Evolutionary conservation across 192 early-diverging fungal genomes (phyloP), one percentile per base, ranked within the genome.

Genomic region (Chytriomyces confervae): DNA sequence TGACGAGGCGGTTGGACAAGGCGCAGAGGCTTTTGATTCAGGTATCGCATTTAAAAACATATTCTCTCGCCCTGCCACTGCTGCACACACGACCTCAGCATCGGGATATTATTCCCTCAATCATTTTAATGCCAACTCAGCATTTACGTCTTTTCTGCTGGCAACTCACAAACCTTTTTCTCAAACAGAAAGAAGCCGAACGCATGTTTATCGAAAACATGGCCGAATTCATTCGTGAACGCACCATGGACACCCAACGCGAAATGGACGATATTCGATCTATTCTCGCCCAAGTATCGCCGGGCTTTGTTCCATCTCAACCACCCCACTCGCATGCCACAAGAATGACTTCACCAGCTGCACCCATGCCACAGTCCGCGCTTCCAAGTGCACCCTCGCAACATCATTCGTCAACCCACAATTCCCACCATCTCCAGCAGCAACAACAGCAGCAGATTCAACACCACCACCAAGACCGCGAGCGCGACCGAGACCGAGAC

Each of bases 141-240:
- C 36, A 36, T 36, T 36, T 36, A 36, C 36, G 36, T 36, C 0
- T 36, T 36, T 36, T 36, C 36, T 1, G 24, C 24, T 27, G 24
- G 36, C 36, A 36, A 36, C 36, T 36, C 36, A 36, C 1, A 36
- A 36, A 36, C 36, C 36, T 36, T 36, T 36, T 36, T 36, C 36
- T 36, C 53, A 13, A n/a, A 60, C 74, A 76, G 74, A 76, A 76
- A 76, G 74, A 66, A 29, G 74, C 74, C 23, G 74, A 76, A 43
- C 62, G 74, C 10, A 76, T 76, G 62, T 45, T 64, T 7, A 47
- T 64, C 48, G 74, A 76, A 76, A 76, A 48, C 64, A 76, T 76
- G 74, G 74, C 74, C 24, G 74, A 76, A 10, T 76, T 76, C 43
- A 76, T 76, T 43, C 74, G 74, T 23, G 74, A 76, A 64, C 74